phyloP scores from a whole-genome alignment of 2,329 filamentous ascomycete species.

The Colletotrichum camelliae region DNA sequence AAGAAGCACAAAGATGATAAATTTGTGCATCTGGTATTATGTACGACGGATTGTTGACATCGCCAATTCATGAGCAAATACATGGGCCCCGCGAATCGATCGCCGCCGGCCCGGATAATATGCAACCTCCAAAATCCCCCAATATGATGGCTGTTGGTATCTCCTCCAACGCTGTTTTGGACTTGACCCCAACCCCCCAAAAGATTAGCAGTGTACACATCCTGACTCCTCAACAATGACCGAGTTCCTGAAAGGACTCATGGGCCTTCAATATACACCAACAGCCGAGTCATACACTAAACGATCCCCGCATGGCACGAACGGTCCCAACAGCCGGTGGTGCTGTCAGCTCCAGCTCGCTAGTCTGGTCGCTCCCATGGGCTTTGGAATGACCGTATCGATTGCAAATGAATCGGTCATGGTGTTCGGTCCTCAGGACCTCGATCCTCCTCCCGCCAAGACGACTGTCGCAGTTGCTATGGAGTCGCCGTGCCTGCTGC shows the following conservation, averaged over 20 bases:
- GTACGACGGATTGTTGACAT: neutral
- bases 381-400: conserved; percentile 10
- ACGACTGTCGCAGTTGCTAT: neutral
- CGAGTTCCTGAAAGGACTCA: neutral
- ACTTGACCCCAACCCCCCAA: neutral
- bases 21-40: neutral
- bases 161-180: neutral
- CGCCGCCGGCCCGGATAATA: neutral
- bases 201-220: neutral
- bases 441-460: conserved; percentile 2
- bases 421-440: neutral
- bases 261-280: neutral
- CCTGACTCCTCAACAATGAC: neutral
- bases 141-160: neutral
- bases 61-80: neutral
- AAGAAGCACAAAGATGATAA: neutral
- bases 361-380: conserved; percentile 17
- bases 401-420: neutral
- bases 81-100: neutral
- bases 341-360: conserved; percentile 15
- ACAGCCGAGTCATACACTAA: neutral
- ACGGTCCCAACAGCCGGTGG: neutral
- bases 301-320: conserved; percentile 12
- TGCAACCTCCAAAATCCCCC: neutral
- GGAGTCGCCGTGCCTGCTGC: neutral